Base-by-base conservation (phyloP, 441 rosid genomes). In the Croton setiger region DNA sequence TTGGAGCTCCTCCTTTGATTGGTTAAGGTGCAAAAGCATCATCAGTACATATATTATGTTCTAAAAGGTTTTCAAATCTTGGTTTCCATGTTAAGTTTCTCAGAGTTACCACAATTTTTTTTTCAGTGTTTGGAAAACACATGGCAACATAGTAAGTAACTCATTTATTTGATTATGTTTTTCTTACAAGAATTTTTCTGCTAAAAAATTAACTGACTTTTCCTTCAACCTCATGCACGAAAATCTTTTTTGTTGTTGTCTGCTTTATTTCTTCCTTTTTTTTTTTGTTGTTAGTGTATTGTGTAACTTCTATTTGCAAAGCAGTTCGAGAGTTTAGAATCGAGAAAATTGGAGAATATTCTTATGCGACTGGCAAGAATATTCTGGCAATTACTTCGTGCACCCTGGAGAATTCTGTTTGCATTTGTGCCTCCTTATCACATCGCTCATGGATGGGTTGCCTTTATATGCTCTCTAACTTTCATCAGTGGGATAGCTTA, bases 341-440 rank as follows among this genome's bases (percentile, higher is more conserved):
- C 88, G 41, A 85, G 85, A 76, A 92, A 89, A 78, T 66, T 84
- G 72, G 75, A 76, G 74, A 83, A 62, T 73, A 31, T 64, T 45
- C 73, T 48, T 77, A 64, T 81, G 45, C 76, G 85, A 67, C 11
- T 75, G 7, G 86, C 78, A 18, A 87, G 80, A 82, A 60, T 72
- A 11, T 74, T 75, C 70, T 89, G 97, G 97, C 87, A 86, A 70
- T 73, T 75, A 67, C 70, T 91, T 54, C 83, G 88, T 62, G 80
- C 68, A 18, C 98, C 96, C 14, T 89, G 97, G 96, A 89, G 79
- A 77, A 64, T 91, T 62, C 62, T 94, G 72, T 94, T 94, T 77
- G 96, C 97, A 56, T 82, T 89, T 74, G 91, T 94, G 74, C 96
- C 98, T 69, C 97, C 98, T 44, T 84, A 76, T 84, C 89, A 83